A percentile compares a stretch with the other conserved stretches of the same genome.
Conservation (phyloP, 2,329 filamentous ascomycete genomes). For the Fusarium circinatum region DNA sequence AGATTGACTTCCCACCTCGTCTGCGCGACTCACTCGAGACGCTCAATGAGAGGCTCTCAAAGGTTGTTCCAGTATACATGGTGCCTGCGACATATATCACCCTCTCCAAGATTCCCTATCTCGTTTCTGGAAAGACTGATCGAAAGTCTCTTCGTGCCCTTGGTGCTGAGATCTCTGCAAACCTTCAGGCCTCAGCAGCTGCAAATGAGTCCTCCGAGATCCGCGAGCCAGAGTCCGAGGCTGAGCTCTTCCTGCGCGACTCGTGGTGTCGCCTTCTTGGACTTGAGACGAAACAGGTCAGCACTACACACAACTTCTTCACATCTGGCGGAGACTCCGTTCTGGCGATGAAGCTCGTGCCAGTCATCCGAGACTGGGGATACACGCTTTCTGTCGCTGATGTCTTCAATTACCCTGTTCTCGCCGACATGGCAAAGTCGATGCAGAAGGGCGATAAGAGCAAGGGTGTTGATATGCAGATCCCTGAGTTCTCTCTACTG, state of each 20-base stretch:
- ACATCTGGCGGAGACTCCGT: slow-evolving; percentile 61
- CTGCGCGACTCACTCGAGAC: slow-evolving; percentile 28
- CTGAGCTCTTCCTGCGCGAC: slow-evolving; percentile 45
- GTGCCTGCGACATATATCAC: slow-evolving; percentile 37
- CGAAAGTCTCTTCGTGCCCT: slow-evolving; percentile 37
- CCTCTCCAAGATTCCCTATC: slow-evolving; percentile 38
- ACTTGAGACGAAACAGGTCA: slow-evolving; percentile 46
- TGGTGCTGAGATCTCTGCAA: slow-evolving; percentile 31
- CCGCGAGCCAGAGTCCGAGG: slow-evolving; percentile 28
- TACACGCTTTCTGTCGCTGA: slow-evolving; percentile 57
- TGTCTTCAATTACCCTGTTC: slow-evolving; percentile 56
- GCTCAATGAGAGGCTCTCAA: slow-evolving; percentile 34
- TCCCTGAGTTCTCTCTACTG: slow-evolving; percentile 54
- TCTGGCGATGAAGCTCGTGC: slow-evolving; percentile 60
- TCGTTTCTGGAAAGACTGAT: slow-evolving; percentile 42
- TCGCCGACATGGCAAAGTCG: slow-evolving; percentile 55
- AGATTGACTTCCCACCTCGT: slow-evolving; percentile 36
- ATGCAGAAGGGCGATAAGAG: slow-evolving; percentile 39
- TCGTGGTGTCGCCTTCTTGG: slow-evolving; percentile 52
- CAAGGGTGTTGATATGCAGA: slow-evolving; percentile 35
- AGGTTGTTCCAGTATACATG: slow-evolving; percentile 40
- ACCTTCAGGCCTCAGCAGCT: slow-evolving; percentile 26
- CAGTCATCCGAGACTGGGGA: slow-evolving; percentile 51
- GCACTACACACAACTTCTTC: slow-evolving; percentile 57
- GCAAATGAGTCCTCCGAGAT: slow-evolving; percentile 5